Conservation (phyloP, 2,329 filamentous ascomycete genomes). For the Leptographium lundbergii region DNA sequence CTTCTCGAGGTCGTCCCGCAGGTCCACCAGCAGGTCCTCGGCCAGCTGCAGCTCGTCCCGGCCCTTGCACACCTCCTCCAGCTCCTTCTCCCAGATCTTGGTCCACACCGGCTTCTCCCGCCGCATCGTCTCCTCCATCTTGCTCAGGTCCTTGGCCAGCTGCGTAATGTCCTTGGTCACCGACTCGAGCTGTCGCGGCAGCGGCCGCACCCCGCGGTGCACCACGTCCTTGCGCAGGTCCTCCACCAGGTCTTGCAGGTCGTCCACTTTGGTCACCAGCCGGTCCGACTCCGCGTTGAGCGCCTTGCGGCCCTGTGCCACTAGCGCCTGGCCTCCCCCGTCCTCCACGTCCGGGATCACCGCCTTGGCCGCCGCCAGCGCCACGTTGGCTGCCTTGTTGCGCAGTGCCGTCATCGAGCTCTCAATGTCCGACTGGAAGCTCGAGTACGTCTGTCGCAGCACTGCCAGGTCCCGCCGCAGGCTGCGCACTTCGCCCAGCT, state of each 20-base stretch:
- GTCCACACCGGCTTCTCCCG: conserved; percentile 95
- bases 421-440: conserved; percentile 79
- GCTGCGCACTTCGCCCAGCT: conserved; percentile 66
- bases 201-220: conserved; percentile 75
- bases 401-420: conserved; percentile 76
- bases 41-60: conserved; percentile 90
- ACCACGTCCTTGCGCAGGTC: conserved; percentile 97
- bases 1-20: conserved; percentile 92
- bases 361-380: conserved; percentile 58
- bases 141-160: conserved; percentile 77
- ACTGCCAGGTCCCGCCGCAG: conserved; percentile 82
- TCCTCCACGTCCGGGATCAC: conserved; percentile 59
- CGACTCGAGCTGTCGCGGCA: conserved; percentile 77
- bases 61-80: conserved; percentile 92
- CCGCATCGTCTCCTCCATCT: conserved; percentile 84
- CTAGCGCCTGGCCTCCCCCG: conserved; percentile 72
- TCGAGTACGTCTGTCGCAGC: conserved; percentile 83
- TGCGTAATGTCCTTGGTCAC: conserved; percentile 79
- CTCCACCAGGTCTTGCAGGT: conserved; percentile 93
- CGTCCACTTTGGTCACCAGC: conserved; percentile 84
- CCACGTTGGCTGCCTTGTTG: conserved; percentile 69
- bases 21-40: conserved; percentile 84
- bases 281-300: conserved; percentile 80
- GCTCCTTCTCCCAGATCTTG: conserved; percentile 97
- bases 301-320: conserved; percentile 75